A percentile compares a stretch with the other conserved stretches of the same genome.
phyloP scores from a whole-genome alignment of 2,329 filamentous ascomycete genomes.

The Fusarium sp. region DNA sequence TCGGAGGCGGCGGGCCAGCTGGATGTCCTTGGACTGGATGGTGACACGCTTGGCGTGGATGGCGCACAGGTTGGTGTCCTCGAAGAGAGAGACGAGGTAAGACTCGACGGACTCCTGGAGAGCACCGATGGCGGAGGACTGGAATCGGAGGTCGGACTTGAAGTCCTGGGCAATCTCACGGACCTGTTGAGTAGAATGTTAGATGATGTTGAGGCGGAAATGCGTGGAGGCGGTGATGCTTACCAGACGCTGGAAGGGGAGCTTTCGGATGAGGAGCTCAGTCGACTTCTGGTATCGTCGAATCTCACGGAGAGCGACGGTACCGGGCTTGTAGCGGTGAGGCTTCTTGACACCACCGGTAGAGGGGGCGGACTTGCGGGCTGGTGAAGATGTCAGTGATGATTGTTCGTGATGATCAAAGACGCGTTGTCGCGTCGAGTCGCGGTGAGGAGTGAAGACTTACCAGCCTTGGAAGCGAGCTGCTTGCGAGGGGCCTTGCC shows the following conservation, averaged over 20 bases:
- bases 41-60: constrained; percentile 99
- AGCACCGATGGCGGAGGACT: constrained; percentile 96
- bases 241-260: constrained; percentile 96
- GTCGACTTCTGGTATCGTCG: constrained; percentile 98
- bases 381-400: constrained; percentile 40
- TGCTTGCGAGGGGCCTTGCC: constrained; percentile 91
- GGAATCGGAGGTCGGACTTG: constrained; percentile 96
- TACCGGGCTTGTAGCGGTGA: constrained; percentile 91
- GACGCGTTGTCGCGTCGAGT: constrained; percentile 36
- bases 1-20: constrained; percentile 94
- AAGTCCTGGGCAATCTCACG: constrained; percentile 97
- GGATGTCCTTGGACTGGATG: constrained; percentile 97
- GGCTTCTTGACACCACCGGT: constrained; percentile 98
- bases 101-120: constrained; percentile 99
- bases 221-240: constrained; percentile 48
- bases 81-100: constrained; percentile 97
- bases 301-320: constrained; percentile 98
- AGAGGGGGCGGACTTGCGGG: constrained; percentile 97
- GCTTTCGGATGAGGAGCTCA: constrained; percentile 95
- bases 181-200: constrained; percentile 64
- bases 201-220: background rate
- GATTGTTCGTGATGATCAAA: constrained; percentile 5
- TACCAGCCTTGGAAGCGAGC: constrained; percentile 95
- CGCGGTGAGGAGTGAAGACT: constrained; percentile 30
- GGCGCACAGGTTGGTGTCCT: constrained; percentile 98